Evolutionary conservation across 495 filamentous ascomycete species (phyloP), one percentile per base, ranked within the genome.

Genomic region (Schizothecium vesticola): DNA sequence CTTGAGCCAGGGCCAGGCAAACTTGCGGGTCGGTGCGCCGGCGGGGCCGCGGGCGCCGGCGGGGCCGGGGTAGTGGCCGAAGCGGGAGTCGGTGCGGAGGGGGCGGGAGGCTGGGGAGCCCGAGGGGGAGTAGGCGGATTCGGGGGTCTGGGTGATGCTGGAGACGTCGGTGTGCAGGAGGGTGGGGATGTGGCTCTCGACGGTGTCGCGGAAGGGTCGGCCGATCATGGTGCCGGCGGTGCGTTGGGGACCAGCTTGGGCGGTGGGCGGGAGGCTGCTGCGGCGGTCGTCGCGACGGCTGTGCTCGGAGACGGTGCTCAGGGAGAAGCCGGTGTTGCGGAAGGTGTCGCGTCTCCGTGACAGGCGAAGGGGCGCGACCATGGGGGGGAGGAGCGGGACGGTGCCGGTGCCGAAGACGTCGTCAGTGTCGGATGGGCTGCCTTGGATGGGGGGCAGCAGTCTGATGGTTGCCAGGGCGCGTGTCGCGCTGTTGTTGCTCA

Each of bases 91-190:
- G 8, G 68, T 19, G 29, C 69, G 61, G 0, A 71, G 62, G 10
- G 69, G 65, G 10, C 67, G 55, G 0, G 28, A 43, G 2, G 69
- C 65, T 0, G 63, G 63, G 25, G 63, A 29, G 28, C 64, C 57
- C 4, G 67, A 56, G 1, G 36, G 57, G 23, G n/a, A 25, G 56
- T 80, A 76, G 6, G 76, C 72, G 9, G 73, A 71, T 16, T 76
- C 76, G 19, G 80, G 75, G 12, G 74, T 78, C 12, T 65, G 73
- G 28, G 74, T 76, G 67, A 79, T 75, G 64, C 75, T 78, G 16
- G 73, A 74, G 67, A 76, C 75, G 65, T 66, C 70, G 1, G 69
- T 36, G 55, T 72, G 73, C 23, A 63, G 26, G 31, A 69, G 60
- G 7, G 23, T 63, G 16, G 80, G 78, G 19, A 80, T 74, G 58